Percentiles rank a stretch among this genome's conserved stretches.
phyloP scores from a whole-genome alignment of 108 stramenopile genomes.

The Skeletonema grethae region DNA sequence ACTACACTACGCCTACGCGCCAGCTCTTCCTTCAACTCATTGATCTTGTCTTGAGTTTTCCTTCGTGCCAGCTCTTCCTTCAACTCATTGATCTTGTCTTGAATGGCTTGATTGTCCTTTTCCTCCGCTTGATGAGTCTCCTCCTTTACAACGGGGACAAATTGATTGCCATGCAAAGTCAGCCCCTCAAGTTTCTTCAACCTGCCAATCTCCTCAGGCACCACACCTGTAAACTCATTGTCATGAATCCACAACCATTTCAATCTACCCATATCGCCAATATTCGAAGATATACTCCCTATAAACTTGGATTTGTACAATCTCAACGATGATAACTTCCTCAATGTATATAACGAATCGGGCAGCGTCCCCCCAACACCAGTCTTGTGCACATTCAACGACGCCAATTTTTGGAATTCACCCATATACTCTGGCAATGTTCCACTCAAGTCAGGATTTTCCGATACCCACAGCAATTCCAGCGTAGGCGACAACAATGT shows the following conservation, averaged over 20 bases:
- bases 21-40: too few relatives aligned
- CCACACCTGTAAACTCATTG: constrained; percentile 33
- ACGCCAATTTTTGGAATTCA: constrained; percentile 19
- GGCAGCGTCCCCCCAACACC: constrained; percentile 25
- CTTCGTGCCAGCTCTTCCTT: too few relatives aligned
- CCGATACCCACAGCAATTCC: constrained; percentile 41
- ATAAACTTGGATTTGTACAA: constrained; percentile 36
- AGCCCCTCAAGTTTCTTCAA: constrained; percentile 36
- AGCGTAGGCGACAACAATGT: constrained; percentile 24
- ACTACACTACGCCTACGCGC: too few relatives aligned
- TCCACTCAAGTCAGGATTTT: constrained; percentile 22
- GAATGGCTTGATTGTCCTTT: background rate
- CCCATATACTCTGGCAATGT: constrained; percentile 35
- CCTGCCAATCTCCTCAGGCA: constrained; percentile 20
- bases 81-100: too few relatives aligned
- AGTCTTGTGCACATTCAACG: constrained; percentile 26
- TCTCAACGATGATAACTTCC: constrained; percentile 27
- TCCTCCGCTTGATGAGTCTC: background rate
- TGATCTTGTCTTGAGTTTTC: too few relatives aligned
- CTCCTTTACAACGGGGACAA: constrained; percentile 4
- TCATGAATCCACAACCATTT: constrained; percentile 53
- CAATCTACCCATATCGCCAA: constrained; percentile 20
- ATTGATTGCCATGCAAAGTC: constrained; percentile 43
- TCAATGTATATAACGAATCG: constrained; percentile 15
- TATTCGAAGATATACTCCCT: constrained; percentile 24